Evolutionary conservation across 1,284 basidiomycete species (phyloP).

Genomic region (Moniliella sp.): DNA sequence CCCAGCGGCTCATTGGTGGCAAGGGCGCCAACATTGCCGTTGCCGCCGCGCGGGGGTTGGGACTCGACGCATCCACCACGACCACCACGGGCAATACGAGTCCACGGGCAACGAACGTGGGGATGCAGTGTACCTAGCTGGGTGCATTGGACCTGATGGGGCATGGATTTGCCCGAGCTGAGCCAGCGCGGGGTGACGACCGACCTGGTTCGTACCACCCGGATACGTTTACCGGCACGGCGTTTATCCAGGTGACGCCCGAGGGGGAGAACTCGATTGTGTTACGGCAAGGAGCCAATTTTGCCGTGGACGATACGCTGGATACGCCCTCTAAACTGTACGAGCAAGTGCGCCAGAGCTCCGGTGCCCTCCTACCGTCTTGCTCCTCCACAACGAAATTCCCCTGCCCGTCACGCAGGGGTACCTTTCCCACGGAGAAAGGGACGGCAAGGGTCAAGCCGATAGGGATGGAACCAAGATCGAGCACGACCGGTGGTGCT

Average conservation of each 20-base stretch:
- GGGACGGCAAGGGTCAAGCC: no score
- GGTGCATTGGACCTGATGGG: slow-evolving; percentile 23
- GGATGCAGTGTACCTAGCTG: slow-evolving; percentile 8
- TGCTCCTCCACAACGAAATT: slow-evolving; percentile 44
- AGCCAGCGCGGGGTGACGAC: slow-evolving; percentile 11
- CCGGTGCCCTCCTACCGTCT: slow-evolving; percentile 26
- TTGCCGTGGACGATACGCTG: slow-evolving; percentile 5
- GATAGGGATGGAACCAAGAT: slow-evolving; percentile 1
- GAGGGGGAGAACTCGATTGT: slow-evolving; percentile 31
- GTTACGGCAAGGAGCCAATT: slow-evolving; percentile 27
- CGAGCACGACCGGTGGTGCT: slow-evolving; percentile 15
- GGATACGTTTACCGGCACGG: slow-evolving; percentile 18
- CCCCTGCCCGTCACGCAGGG: slow-evolving; percentile 37
- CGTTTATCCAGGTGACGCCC: slow-evolving; percentile 24
- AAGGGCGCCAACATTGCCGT: slow-evolving; percentile 30
- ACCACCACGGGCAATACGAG: no score
- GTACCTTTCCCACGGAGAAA: not conserved
- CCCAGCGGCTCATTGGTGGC: slow-evolving; percentile 20
- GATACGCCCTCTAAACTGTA: slow-evolving; percentile 7
- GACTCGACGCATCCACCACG: no score
- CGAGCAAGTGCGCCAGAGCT: not conserved
- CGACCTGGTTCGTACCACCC: slow-evolving; percentile 8
- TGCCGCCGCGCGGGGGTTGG: slow-evolving; percentile 20
- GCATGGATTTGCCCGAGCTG: slow-evolving; percentile 22
- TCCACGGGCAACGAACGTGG: not conserved